Evolutionary conservation across 164 flowering plant species (phyloP).

Genomic region (Macadamia integrifolia): DNA sequence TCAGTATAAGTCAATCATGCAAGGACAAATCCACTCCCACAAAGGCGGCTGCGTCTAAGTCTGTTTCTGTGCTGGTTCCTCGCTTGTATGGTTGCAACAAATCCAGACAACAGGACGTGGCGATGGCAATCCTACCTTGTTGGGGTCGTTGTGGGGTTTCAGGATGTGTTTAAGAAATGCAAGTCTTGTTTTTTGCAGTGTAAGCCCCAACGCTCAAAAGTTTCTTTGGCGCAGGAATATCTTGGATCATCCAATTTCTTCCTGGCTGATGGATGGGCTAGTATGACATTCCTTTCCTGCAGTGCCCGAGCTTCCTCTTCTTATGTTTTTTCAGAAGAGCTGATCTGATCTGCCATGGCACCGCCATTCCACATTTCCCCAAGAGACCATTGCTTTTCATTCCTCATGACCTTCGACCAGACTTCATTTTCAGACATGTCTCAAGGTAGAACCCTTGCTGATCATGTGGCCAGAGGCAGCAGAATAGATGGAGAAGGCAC

Average conservation of each 20-base stretch:
- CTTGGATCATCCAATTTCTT: slow-evolving; percentile 56
- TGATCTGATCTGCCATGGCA: slow-evolving; percentile 64
- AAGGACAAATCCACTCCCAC: slow-evolving; percentile 1
- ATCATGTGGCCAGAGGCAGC: slow-evolving; percentile 43
- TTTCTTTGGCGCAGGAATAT: slow-evolving; percentile 96
- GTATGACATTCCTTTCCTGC: slow-evolving; percentile 55
- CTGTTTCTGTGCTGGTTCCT: slow-evolving; percentile 8
- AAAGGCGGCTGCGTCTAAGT: slow-evolving; percentile 13
- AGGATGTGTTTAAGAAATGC: slow-evolving; percentile 16
- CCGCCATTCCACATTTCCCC: slow-evolving; percentile 41
- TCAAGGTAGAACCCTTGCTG: slow-evolving; percentile 40
- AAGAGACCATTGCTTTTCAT: slow-evolving; percentile 53
- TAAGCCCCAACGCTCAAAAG: slow-evolving; percentile 68
- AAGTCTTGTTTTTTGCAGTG: slow-evolving; percentile 30
- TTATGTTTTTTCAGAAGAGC: slow-evolving; percentile 53
- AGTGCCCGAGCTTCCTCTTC: slow-evolving; percentile 56
- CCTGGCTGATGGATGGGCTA: slow-evolving; percentile 63
- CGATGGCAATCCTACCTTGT: slow-evolving; percentile 15
- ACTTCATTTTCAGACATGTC: slow-evolving; percentile 46
- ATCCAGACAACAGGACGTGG: slow-evolving; percentile 7
- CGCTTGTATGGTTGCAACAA: slow-evolving; percentile 12
- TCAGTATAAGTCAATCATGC: slow-evolving; percentile 6
- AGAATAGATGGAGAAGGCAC: slow-evolving; percentile 58
- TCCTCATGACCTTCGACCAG: slow-evolving; percentile 47
- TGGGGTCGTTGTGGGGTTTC: slow-evolving; percentile 19